These are phyloP conservation scores for Phlebiopsis gigantea DNA, from an alignment of 768 basidiomycete genomes.

Conservation along the genomic window DNA sequence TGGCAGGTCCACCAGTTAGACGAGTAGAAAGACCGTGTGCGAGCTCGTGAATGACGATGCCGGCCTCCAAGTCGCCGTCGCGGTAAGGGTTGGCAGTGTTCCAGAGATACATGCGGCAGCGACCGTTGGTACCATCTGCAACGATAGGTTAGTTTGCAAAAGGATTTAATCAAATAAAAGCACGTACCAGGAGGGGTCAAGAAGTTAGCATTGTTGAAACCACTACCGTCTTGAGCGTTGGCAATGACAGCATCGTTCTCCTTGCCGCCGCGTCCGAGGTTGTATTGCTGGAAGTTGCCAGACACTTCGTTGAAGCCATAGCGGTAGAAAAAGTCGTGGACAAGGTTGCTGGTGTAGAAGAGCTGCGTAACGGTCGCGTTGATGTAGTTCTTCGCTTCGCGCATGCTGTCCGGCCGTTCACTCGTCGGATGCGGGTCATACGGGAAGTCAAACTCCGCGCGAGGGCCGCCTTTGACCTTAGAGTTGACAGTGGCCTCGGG, in stretches of 20 bases:
- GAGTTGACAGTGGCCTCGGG: slow-evolving; percentile 33
- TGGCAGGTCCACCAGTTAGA: slow-evolving; percentile 87
- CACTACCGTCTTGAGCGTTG: slow-evolving; percentile 93
- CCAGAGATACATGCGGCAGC: slow-evolving; percentile 98
- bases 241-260: slow-evolving; percentile 90
- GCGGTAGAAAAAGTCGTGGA: slow-evolving; percentile 81
- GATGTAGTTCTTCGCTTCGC: slow-evolving; percentile 77
- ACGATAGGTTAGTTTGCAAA: slow-evolving; percentile 18
- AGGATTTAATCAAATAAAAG: background rate
- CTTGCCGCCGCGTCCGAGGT: slow-evolving; percentile 85
- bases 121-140: slow-evolving; percentile 76
- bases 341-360: slow-evolving; percentile 81
- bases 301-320: slow-evolving; percentile 84
- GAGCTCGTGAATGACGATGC: slow-evolving; percentile 92
- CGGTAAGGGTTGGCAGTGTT: slow-evolving; percentile 85
- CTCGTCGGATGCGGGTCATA: slow-evolving; percentile 68
- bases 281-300: slow-evolving; percentile 98
- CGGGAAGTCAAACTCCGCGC: slow-evolving; percentile 59
- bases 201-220: slow-evolving; percentile 91
- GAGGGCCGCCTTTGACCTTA: slow-evolving; percentile 34
- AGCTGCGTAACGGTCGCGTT: slow-evolving; percentile 84
- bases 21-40: slow-evolving; percentile 90
- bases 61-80: slow-evolving; percentile 94
- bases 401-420: slow-evolving; percentile 51
- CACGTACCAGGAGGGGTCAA: slow-evolving; percentile 61